Evolutionary conservation across 2,329 filamentous ascomycete species (phyloP), one percentile per base, ranked within the genome.

Genomic region (Stachybotrys elegans): DNA sequence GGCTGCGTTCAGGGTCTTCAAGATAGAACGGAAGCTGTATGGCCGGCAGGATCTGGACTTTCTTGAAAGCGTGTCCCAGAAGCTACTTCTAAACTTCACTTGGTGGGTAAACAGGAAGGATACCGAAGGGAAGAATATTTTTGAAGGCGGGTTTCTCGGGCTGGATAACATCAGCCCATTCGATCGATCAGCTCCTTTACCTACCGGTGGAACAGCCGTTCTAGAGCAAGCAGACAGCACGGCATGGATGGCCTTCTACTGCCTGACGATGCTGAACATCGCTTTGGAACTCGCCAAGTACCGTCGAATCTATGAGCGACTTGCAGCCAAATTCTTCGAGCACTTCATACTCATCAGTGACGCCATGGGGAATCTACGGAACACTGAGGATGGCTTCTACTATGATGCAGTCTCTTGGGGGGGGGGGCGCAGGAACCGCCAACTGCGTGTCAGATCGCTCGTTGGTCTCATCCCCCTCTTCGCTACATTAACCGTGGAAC

Each of bases 51-150:
- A 97, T 61, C 73, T 96, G 22, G 93, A 97, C 66, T 97, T 96
- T 67, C 76, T 97, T 9, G 92, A 97, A 71, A 81, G 92, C 16
- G 90, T 96, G 5, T 97, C 97, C 72, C 93, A 97, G 61, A 97
- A 97, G 66, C 69, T 97, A 48, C 73, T 97, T 20, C 75, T 97
- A 50, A 97, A 97, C 70, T 97, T 97, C 65, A 97, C 93, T 4
- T 97, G 93, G 93, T 97, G 92, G 92, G 92, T 96, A 17, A 97
- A 97, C 63, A 85, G 92, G 46, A 97, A 97, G 67, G 92, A 97
- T 57, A 78, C 79, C 11, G 88, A 95, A 9, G 92, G 90, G 57
- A 97, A 97, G 71, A 96, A 97, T 58, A 86, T 97, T 22, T 97
- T 97, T 54, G 93, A 97, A 61, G 93, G 92, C 53, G 92, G 92